These are phyloP conservation scores for Aureobasidium sp. DNA, from an alignment of 2,329 filamentous ascomycete species.

Conservation along the genomic window DNA sequence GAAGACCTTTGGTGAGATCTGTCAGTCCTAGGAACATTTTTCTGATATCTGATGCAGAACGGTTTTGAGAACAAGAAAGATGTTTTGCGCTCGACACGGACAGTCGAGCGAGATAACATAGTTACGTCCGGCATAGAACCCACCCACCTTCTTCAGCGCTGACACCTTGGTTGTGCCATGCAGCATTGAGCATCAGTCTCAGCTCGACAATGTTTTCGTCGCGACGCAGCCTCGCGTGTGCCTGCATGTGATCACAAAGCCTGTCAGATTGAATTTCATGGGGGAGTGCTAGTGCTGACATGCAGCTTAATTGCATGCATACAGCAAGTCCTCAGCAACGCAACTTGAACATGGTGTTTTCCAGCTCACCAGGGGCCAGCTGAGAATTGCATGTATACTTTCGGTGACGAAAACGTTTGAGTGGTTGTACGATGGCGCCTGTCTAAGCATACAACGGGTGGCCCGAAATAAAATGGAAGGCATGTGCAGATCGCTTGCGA, in stretches of 20 bases:
- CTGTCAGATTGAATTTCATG: neutral
- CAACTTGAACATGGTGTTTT: neutral
- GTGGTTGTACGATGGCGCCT: neutral
- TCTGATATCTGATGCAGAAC: neutral
- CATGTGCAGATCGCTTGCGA: neutral
- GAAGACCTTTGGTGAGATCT: conserved; percentile 18
- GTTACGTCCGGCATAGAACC: neutral
- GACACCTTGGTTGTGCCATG: neutral
- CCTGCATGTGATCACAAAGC: neutral
- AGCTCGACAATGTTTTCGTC: neutral
- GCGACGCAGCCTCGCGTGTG: neutral
- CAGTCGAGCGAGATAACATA: neutral
- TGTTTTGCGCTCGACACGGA: neutral
- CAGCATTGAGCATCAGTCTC: neutral
- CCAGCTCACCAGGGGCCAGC: neutral
- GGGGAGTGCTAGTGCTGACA: neutral
- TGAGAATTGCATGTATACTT: neutral
- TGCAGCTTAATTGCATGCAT: neutral
- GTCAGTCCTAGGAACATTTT: conserved; percentile 19
- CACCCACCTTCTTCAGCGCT: neutral
- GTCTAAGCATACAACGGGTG: neutral
- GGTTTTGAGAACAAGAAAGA: neutral
- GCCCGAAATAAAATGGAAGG: neutral
- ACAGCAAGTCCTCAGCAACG: neutral
- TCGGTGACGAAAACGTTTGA: neutral